Conservation (phyloP, 1,139 yeast species). For the Tardiomyces digboiensis region DNA sequence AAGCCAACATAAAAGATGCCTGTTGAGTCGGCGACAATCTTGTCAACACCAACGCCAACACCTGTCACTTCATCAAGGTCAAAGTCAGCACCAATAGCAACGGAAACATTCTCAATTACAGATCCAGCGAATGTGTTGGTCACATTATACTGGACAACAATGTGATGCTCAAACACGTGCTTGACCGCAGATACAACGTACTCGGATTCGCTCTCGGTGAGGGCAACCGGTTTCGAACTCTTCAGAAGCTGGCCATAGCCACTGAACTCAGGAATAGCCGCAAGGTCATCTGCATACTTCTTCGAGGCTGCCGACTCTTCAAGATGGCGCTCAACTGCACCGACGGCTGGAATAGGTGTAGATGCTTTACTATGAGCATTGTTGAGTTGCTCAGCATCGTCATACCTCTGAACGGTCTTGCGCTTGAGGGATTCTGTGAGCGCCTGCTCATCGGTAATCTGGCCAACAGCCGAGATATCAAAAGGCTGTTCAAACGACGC, state of each 20-base stretch:
- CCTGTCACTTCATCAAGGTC: slow-evolving; percentile 35
- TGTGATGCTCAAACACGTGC: slow-evolving; percentile 67
- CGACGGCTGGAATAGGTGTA: slow-evolving; percentile 9
- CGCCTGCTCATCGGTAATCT: slow-evolving; percentile 53
- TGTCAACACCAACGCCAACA: slow-evolving; percentile 60
- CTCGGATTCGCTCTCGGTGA: slow-evolving; percentile 92
- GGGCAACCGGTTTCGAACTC: slow-evolving; percentile 55
- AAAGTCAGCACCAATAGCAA: slow-evolving; percentile 48
- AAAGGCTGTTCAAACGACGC: slow-evolving; percentile 56
- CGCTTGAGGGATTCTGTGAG: slow-evolving; percentile 45
- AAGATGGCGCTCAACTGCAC: slow-evolving; percentile 3
- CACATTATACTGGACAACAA: slow-evolving; percentile 79
- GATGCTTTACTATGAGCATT: slow-evolving; percentile 9
- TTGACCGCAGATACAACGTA: slow-evolving; percentile 80
- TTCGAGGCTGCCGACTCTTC: slow-evolving; percentile 2
- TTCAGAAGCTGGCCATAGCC: slow-evolving; percentile 68
- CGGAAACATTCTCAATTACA: slow-evolving; percentile 71
- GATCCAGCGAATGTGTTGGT: slow-evolving; percentile 77
- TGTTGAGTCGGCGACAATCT: slow-evolving; percentile 57
- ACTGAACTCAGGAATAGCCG: slow-evolving; percentile 59
- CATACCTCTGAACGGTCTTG: slow-evolving; percentile 29
- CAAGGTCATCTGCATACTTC: slow-evolving; percentile 56
- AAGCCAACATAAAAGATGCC: slow-evolving; percentile 79
- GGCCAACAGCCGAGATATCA: slow-evolving; percentile 58
- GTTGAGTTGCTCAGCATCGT: slow-evolving; percentile 6